These are phyloP conservation scores for Parachlorella kessleri DNA, from an alignment of 139 green algal species.

Conservation along the genomic window DNA sequence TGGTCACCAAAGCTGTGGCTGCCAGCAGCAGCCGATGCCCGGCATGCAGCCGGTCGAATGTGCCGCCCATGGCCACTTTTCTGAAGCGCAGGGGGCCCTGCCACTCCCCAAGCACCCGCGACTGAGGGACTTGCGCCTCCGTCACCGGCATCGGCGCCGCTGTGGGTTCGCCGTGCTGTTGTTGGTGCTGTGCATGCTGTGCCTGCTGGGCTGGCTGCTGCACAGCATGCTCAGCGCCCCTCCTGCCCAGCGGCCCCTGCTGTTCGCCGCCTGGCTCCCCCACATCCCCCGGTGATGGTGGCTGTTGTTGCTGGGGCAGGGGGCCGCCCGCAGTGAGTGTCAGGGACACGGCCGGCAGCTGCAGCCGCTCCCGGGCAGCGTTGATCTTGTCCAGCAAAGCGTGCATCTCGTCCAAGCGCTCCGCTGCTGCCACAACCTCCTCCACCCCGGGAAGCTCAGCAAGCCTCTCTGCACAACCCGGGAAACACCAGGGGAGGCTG, in stretches of 20 bases:
- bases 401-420: conserved; percentile 2
- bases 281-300: no score
- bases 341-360: conserved; percentile 16
- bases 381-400: conserved; percentile 22
- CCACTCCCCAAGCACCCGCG: conserved; percentile 20
- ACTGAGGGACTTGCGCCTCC: background rate
- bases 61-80: conserved; percentile 86
- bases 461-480: conserved; percentile 2
- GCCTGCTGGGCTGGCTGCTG: conserved; percentile 13
- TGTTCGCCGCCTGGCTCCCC: no score
- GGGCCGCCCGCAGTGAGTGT: conserved; percentile 1
- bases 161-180: background rate
- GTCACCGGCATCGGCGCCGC: no score
- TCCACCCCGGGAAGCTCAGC: conserved; percentile 9
- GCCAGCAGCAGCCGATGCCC: conserved; percentile 91
- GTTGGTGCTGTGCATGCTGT: conserved; percentile 3
- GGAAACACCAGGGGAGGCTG: no score
- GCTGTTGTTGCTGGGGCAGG: no score
- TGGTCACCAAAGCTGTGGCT: conserved; percentile 65
- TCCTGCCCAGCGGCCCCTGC: no score
- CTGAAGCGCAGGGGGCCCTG: conserved; percentile 49
- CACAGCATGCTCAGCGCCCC: no score
- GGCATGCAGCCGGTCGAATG: conserved; percentile 93
- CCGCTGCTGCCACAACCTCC: conserved; percentile 20
- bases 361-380: background rate